A percentile compares a stretch with the other conserved stretches of the same genome.
These are phyloP conservation scores for Neofusicoccum sp. DNA, from an alignment of 2,329 filamentous ascomycete genomes.

Conservation along the genomic window DNA sequence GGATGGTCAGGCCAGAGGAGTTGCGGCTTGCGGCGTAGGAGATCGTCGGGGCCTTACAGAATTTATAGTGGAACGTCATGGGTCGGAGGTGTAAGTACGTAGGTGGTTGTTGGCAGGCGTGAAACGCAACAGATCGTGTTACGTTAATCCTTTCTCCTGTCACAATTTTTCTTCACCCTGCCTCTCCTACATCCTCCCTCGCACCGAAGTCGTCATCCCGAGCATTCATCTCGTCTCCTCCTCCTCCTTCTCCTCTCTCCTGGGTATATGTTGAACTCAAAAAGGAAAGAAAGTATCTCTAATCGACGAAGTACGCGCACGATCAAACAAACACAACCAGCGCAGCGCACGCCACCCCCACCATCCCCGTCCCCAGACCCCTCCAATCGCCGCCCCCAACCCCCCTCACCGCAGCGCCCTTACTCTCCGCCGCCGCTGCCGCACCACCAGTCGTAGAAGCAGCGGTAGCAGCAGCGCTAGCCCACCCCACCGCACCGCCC, in stretches of 20 bases:
- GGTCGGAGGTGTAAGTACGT: not conserved
- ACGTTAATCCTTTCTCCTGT: too few relatives aligned
- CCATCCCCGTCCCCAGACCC: too few relatives aligned
- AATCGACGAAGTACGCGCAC: not conserved
- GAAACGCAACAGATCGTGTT: too few relatives aligned
- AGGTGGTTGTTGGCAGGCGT: not conserved
- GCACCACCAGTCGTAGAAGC: not conserved
- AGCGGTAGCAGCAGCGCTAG: not conserved
- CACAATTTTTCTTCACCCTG: too few relatives aligned
- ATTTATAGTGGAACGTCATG: too few relatives aligned
- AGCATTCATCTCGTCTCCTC: not conserved
- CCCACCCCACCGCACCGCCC: not conserved
- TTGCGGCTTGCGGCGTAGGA: not conserved
- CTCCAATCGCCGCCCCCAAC: not conserved
- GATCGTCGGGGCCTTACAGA: not conserved
- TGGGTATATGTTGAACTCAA: slow-evolving; percentile 3
- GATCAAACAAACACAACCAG: not conserved
- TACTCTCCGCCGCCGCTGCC: not conserved
- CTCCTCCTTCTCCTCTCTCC: too few relatives aligned
- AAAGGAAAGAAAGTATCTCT: not conserved
- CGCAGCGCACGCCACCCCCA: not conserved
- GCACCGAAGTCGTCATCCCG: not conserved
- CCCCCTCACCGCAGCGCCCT: not conserved
- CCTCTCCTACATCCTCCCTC: not conserved
- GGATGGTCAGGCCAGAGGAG: not conserved